Base-by-base conservation (phyloP, 192 early-diverging fungal genomes). In the Coemansia sp. region DNA sequence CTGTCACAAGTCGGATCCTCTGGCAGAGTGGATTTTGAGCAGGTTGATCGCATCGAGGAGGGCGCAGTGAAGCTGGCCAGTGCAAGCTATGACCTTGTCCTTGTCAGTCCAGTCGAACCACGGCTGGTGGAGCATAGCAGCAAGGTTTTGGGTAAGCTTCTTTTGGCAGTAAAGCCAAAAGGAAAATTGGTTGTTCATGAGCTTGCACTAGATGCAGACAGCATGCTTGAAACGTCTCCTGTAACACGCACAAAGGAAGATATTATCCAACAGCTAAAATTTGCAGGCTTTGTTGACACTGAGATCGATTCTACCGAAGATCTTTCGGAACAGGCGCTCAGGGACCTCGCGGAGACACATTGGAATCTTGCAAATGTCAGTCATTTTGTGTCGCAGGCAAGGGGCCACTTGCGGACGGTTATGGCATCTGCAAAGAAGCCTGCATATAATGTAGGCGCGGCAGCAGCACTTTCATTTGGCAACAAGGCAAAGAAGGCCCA, bases 271-370 rank as follows among this genome's bases (percentile, higher is more conserved):
- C 87, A 85, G 58, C 75, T 95, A 42, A 89, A 88, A 68, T 86
- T 96, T 67, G 87, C 92, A 49, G 96, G 96, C 10, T 95, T 95
- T 71, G 85, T 95, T 25, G 89, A 93, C 62, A 65, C 86, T 9
- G 64, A 75, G 26, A 62, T 88, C 25, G 72, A 64, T 7, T 33
- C 53, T 7, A 45, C 67, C 15, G 60, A 66, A 10, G 55, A 76
- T 31, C 82, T 90, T 0, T 61, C 84, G 0, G 83, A 84, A 7
- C 65, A 75, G 28, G 72, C 69, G 58, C 73, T 90, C 7, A 52
- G 55, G 13, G 66, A 52, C 48, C 77, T 85, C 28, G 83, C 89
- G 37, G 45, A 74, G 18, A 51, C 76, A 9, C 84, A 79, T 43
- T 94, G 91, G 91, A 83, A 77, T 21, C 60, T 86, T 15, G 60